Percentiles rank a stretch among this genome's conserved stretches.
Conservation (phyloP, 2,329 filamentous ascomycete species). For the Xylaria sp. region DNA sequence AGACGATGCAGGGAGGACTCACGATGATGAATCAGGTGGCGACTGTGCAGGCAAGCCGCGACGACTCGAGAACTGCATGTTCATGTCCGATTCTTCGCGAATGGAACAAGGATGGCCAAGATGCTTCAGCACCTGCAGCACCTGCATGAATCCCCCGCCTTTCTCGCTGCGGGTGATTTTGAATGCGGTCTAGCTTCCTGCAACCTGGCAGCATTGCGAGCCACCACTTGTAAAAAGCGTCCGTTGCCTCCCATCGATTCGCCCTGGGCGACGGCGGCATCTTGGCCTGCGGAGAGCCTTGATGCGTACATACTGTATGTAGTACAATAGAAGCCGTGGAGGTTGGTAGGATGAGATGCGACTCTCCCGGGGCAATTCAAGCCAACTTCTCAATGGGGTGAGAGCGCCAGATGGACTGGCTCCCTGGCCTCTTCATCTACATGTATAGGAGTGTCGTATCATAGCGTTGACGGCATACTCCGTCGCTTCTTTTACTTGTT, state of each 20-base stretch:
- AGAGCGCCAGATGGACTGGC: neutral
- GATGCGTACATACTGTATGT: no score
- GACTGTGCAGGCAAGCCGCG: constrained; percentile 15
- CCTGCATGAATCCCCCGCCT: constrained; percentile 40
- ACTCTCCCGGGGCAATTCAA: neutral
- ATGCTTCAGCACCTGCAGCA: constrained; percentile 30
- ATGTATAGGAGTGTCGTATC: neutral
- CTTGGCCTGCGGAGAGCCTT: constrained; percentile 29
- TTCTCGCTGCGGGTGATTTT: constrained; percentile 38
- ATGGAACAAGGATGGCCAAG: constrained; percentile 21
- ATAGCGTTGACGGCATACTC: constrained; percentile 18
- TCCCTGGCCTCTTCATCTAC: neutral
- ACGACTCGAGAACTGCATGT: constrained; percentile 25
- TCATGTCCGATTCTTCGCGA: constrained; percentile 21
- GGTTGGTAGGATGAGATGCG: neutral
- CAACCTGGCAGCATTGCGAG: constrained; percentile 29
- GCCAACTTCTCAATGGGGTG: neutral
- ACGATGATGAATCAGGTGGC: constrained; percentile 26
- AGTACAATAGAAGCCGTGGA: constrained; percentile 5
- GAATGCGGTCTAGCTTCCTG: constrained; percentile 37
- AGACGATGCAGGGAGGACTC: constrained; percentile 18
- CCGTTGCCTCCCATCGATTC: constrained; percentile 12
- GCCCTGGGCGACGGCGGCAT: constrained; percentile 16
- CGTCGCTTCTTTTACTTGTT: constrained; percentile 1
- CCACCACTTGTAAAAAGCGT: constrained; percentile 27